Conservation (phyloP, 208 protist species). For the Novymonas esmeraldas region DNA sequence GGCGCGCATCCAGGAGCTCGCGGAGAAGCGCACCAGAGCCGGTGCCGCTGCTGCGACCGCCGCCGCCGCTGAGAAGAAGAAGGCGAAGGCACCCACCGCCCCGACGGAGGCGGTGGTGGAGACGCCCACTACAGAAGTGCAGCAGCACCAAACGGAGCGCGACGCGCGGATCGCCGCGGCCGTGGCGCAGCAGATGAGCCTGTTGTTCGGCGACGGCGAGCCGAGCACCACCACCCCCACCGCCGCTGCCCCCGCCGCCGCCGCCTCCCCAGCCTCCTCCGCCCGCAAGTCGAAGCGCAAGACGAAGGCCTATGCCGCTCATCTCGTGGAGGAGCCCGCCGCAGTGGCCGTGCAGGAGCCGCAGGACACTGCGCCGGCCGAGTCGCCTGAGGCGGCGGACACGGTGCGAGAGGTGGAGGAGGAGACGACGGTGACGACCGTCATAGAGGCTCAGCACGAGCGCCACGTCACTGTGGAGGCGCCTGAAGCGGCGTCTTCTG, state of each 20-base stretch:
- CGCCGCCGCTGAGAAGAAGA: neutral
- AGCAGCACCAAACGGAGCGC: neutral
- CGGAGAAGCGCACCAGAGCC: neutral
- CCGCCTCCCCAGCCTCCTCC: too few relatives aligned
- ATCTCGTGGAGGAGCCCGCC: neutral
- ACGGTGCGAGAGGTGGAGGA: too few relatives aligned
- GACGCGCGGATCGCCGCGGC: neutral
- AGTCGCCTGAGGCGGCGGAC: neutral
- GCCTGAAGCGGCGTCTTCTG: too few relatives aligned
- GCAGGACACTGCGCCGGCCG: neutral
- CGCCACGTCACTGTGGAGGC: too few relatives aligned
- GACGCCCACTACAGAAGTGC: neutral
- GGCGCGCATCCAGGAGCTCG: conserved; percentile 10
- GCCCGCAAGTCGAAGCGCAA: neutral
- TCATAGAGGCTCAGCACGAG: too few relatives aligned
- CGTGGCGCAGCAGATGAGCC: conserved; percentile 7
- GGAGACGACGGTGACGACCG: too few relatives aligned
- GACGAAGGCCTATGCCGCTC: neutral
- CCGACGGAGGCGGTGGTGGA: too few relatives aligned
- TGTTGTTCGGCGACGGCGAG: too few relatives aligned
- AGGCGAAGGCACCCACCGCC: too few relatives aligned
- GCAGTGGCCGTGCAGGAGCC: too few relatives aligned
- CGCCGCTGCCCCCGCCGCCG: too few relatives aligned
- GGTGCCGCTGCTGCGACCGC: neutral
- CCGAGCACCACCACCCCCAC: too few relatives aligned